Base-by-base conservation (phyloP, 1,139 yeast species). In the Kodamaea fungicola region DNA sequence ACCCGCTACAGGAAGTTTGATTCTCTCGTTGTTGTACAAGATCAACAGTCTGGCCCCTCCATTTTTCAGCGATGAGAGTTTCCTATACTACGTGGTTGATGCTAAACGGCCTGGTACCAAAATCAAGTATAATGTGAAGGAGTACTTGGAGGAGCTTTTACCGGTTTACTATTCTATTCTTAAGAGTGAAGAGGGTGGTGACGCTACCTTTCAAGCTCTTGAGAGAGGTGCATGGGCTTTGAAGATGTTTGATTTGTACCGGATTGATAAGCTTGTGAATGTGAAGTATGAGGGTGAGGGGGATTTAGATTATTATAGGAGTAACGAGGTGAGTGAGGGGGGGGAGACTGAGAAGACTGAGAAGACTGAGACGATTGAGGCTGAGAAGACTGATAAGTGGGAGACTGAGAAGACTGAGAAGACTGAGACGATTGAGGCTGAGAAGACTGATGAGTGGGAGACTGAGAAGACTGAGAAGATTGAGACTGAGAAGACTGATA, bases 1-100 rank as follows among this genome's bases (percentile, higher is more conserved):
- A 0, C 77, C 78, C 1, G 78, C 79, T 4, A 71, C 76, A 4
- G 74, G 71, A 1, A 68, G 76, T 33, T 55, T 74, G 35, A 51
- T 74, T 0, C 49, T 68, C 30, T 70, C 75, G 1, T 45, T 70
- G n/a, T 38, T 62, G 10, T 26, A 32, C 19, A 41, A 51, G 21
- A 47, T 65, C 19, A 49, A 53, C 12, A 22, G 28, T 2, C 44
- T 54, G 13, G 59, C 70, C 0, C 75, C 76, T 1, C 78, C 78
- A 0, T 74, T 69, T 44, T 72, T 72, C 52, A 71, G 77, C 36
- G 79, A 74, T 39, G 78, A 73, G 46, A 58, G 70, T 8, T 72
- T 65, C 42, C 44, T 61, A 34, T 65, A 60, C 47, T 64, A 52
- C 38, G 64, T 71, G 13, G 50, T 60, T 12, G 70, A 56, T 13